These are phyloP conservation scores for Hortaea sp. DNA, from an alignment of 2,329 filamentous ascomycete genomes.

Conservation along the genomic window DNA sequence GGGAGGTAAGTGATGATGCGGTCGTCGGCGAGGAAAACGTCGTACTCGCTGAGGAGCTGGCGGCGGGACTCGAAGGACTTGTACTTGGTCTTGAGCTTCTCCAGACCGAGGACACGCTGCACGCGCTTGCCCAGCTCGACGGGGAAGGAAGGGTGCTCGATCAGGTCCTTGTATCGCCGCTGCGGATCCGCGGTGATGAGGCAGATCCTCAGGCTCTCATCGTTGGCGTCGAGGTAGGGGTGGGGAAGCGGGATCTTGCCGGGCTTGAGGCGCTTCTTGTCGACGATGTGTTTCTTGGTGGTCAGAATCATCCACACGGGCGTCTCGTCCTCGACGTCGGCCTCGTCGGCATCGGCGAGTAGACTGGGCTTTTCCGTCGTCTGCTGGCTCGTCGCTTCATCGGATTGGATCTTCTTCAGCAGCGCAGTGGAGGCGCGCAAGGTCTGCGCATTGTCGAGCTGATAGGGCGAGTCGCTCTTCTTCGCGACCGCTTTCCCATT, in stretches of 20 bases:
- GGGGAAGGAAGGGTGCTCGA: constrained; percentile 56
- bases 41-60: constrained; percentile 75
- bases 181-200: constrained; percentile 77
- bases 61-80: constrained; percentile 79
- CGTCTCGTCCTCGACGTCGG: constrained; percentile 35
- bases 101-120: constrained; percentile 61
- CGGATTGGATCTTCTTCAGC: constrained; percentile 38
- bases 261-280: constrained; percentile 73
- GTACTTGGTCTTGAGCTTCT: constrained; percentile 82
- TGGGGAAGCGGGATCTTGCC: constrained; percentile 54
- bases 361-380: constrained; percentile 26
- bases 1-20: constrained; percentile 66
- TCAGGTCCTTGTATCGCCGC: constrained; percentile 80
- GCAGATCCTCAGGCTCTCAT: constrained; percentile 55
- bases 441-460: constrained; percentile 41
- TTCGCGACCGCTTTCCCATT: background rate
- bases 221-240: constrained; percentile 50
- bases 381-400: constrained; percentile 37
- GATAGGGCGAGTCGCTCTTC: constrained; percentile 5
- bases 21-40: constrained; percentile 89
- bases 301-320: constrained; percentile 54
- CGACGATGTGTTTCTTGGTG: constrained; percentile 57
- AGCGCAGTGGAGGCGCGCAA: constrained; percentile 51
- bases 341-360: constrained; percentile 41
- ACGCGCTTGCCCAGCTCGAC: constrained; percentile 38